Percentiles rank a stretch among this genome's conserved stretches.
phyloP scores from a whole-genome alignment of 345 rosid genomes.

The Nasturtium officinale region DNA sequence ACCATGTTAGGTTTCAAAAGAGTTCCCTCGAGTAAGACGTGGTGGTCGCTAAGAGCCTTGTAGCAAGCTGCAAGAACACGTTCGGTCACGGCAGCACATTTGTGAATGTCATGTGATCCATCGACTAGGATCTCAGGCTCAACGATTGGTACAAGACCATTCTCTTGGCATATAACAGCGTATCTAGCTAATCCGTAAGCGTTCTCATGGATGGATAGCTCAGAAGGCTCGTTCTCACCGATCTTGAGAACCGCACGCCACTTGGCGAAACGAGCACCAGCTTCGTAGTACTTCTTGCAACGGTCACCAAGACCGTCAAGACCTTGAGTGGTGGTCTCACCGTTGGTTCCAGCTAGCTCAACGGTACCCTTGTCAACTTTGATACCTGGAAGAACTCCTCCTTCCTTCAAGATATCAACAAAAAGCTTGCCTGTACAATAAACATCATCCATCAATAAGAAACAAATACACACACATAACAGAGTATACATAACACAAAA shows the following conservation, averaged over 20 bases:
- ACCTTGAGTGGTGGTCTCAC: conserved; percentile 96
- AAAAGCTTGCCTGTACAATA: conserved; percentile 72
- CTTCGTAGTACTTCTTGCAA: conserved; percentile 51
- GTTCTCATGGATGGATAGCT: conserved; percentile 62
- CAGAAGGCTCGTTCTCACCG: conserved; percentile 81
- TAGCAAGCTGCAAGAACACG: conserved; percentile 93
- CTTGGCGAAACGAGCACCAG: conserved; percentile 77
- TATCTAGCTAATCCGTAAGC: conserved; percentile 57
- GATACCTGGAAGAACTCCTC: conserved; percentile 94
- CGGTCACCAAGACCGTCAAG: conserved; percentile 82
- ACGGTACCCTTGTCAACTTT: conserved; percentile 98
- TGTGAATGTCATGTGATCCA: conserved; percentile 84
- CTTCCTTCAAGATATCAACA: conserved; percentile 78
- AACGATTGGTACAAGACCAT: conserved; percentile 91
- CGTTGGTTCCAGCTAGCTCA: conserved; percentile 87
- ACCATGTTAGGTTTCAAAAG: conserved; percentile 99
- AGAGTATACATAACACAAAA: background rate
- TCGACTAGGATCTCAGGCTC: conserved; percentile 97
- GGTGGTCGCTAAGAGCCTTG: conserved; percentile 95
- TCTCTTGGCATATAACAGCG: conserved; percentile 93
- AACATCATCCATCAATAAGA: background rate
- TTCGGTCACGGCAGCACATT: conserved; percentile 84
- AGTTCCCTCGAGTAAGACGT: conserved; percentile 91
- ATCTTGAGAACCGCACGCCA: conserved; percentile 98
- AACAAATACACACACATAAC: background rate